Evolutionary conservation across 2,329 filamentous ascomycete genomes (phyloP).

Genomic region (Fusarium haematococcum): DNA sequence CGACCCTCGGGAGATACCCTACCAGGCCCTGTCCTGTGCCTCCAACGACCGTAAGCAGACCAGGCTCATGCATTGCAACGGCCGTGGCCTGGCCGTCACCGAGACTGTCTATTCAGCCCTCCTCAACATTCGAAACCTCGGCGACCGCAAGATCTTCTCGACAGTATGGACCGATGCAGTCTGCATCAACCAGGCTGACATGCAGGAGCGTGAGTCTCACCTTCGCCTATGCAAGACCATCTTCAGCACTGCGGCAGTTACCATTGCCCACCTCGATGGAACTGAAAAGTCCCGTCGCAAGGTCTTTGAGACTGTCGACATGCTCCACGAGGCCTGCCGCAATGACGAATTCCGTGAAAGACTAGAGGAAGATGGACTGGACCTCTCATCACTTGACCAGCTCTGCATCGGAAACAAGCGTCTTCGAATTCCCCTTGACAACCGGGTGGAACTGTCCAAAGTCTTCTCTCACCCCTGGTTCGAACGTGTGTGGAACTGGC

Average conservation of each 20-base stretch:
- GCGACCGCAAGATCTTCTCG: constrained; percentile 14
- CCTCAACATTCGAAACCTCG: constrained; percentile 11
- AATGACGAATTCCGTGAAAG: constrained; percentile 9
- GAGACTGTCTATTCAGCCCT: constrained; percentile 11
- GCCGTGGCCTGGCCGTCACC: background rate
- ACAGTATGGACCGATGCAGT: constrained; percentile 8
- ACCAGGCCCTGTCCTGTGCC: constrained; percentile 7
- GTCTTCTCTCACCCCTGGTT: constrained; percentile 14
- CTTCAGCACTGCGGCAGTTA: constrained; percentile 11
- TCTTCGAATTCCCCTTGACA: constrained; percentile 7
- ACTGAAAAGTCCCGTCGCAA: constrained; percentile 12
- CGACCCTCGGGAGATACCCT: constrained; percentile 7
- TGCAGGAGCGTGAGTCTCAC: constrained; percentile 5
- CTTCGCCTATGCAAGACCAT: constrained; percentile 11
- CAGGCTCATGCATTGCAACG: constrained; percentile 16
- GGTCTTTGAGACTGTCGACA: constrained; percentile 14
- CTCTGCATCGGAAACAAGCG: constrained; percentile 11
- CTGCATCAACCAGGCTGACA: constrained; percentile 12
- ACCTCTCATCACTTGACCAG: constrained; percentile 11
- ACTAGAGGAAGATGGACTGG: constrained; percentile 4
- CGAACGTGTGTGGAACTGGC: constrained; percentile 13
- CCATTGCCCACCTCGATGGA: constrained; percentile 8
- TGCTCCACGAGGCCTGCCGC: constrained; percentile 10
- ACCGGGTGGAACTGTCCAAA: constrained; percentile 10
- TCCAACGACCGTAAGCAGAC: constrained; percentile 15